Percentiles rank a stretch among this genome's conserved stretches.
These are phyloP conservation scores for Begonia fuchsioides DNA, from an alignment of 306 rosid genomes.

Conservation along the genomic window DNA sequence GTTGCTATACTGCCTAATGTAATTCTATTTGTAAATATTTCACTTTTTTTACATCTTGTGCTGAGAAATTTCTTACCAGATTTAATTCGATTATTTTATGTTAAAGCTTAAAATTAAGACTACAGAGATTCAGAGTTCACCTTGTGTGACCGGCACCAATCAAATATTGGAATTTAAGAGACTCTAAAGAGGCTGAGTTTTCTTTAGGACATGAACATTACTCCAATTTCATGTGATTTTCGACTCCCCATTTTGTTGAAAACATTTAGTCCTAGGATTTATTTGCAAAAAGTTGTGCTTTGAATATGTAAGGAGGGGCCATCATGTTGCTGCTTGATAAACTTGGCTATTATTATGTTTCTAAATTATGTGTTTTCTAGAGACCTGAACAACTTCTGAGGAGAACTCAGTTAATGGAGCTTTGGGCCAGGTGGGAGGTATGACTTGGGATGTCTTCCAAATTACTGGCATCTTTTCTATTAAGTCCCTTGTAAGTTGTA, in stretches of 20 bases:
- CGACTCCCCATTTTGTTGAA: no score
- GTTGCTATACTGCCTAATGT: slow-evolving; percentile 21
- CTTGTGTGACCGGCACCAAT: no score
- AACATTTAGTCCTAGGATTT: not conserved
- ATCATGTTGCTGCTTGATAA: no score
- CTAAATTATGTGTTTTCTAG: slow-evolving; percentile 23
- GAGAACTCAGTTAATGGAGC: slow-evolving; percentile 94
- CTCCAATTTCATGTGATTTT: no score
- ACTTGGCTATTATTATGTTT: no score
- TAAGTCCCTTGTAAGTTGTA: no score
- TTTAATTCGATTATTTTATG: not conserved
- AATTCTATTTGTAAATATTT: not conserved
- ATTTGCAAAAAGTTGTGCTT: not conserved
- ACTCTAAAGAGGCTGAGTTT: no score
- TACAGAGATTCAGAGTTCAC: no score
- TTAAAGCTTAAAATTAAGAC: not conserved
- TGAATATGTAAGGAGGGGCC: not conserved
- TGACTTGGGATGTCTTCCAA: slow-evolving; percentile 1
- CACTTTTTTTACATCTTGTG: not conserved
- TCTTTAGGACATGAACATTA: no score
- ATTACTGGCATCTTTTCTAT: no score
- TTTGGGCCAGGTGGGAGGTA: slow-evolving; percentile 99
- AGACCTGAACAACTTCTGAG: slow-evolving; percentile 86
- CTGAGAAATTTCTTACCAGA: not conserved
- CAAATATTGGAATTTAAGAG: no score